A percentile compares a stretch with the other conserved stretches of the same genome.
These are phyloP conservation scores for Chlorella sp. DNA, from an alignment of 139 green algal species.

Conservation along the genomic window DNA sequence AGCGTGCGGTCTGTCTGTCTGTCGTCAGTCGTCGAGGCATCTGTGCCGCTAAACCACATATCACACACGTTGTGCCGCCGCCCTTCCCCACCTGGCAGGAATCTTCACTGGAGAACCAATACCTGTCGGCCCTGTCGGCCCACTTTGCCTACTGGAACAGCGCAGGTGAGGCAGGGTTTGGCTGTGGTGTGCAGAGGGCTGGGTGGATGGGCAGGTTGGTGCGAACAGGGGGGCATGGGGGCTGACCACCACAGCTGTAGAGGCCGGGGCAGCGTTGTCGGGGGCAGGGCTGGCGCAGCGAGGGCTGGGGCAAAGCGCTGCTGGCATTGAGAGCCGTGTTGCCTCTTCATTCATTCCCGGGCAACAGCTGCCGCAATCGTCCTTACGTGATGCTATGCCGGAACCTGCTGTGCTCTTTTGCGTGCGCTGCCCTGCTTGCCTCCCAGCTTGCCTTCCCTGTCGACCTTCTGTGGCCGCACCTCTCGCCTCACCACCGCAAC, in stretches of 20 bases:
- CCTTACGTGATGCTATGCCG: background rate
- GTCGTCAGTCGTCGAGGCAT: no score
- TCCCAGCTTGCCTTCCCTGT: no score
- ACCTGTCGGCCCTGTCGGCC: constrained; percentile 53
- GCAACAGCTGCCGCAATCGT: no score
- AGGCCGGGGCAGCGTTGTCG: no score
- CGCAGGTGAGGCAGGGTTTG: background rate
- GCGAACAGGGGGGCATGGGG: background rate
- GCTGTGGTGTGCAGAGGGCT: background rate
- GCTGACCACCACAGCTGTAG: no score
- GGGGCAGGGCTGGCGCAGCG: no score
- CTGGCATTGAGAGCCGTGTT: background rate
- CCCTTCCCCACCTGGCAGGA: constrained; percentile 45
- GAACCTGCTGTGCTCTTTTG: background rate
- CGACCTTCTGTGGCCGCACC: background rate
- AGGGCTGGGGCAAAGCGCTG: background rate
- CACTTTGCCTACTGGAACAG: constrained; percentile 71
- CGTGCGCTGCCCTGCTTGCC: background rate
- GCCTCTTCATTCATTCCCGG: background rate
- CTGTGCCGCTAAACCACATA: background rate
- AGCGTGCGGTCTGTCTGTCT: no score
- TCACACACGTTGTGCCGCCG: background rate
- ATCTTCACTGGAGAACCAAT: constrained; percentile 56
- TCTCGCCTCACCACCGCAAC: background rate
- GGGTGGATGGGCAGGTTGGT: background rate